Base-by-base conservation (phyloP, 2,329 filamentous ascomycete genomes). In the Calycina marina region DNA sequence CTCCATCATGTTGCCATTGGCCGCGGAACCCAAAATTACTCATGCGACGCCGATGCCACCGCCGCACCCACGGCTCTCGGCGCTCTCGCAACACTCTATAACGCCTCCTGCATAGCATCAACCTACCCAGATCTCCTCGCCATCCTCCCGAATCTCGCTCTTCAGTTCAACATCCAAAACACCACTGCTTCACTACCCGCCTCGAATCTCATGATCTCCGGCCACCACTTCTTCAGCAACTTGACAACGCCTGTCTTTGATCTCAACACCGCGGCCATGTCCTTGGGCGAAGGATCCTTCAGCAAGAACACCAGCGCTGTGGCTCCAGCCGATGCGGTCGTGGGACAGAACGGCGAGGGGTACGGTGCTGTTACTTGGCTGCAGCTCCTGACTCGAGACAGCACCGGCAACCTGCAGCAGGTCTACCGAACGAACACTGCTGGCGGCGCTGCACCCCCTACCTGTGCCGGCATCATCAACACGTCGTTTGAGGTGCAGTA, bases 11-110 rank as follows among this genome's bases (percentile, higher is more conserved):
- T 94, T 34, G 82, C 79, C 51, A 63, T 94, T 40, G 88, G 88
- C 48, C 77, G 83, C 27, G 88, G 88, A 38, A 90, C 81, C 5
- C 77, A 94, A 60, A 94, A 94, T 67, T 96, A 94, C 63, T 92
- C 83, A 31, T 94, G 88, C 63, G 62, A 69, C 37, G 59, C 66
- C 33, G 69, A 78, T 45, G 52, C 69, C 2, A 68, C 67, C 3
- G 67, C 72, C 0, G 59, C 58, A 0, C 86, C 88, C 10, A 63
- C 61, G 6, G 64, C 75, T 12, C 56, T 63, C 30, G 88, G 88
- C 41, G 88, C 88, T 33, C 52, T 83, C 0, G 88, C 88, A 34
- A 76, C 72, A 1, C 80, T 96, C 47, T 94, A 81, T 73, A 85
- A 94, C 58, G 80, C 76, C 37, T 81, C 75, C 45, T 94, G 88